phyloP scores from a whole-genome alignment of 768 basidiomycete species.

The Holtermanniella nyarrowii region DNA sequence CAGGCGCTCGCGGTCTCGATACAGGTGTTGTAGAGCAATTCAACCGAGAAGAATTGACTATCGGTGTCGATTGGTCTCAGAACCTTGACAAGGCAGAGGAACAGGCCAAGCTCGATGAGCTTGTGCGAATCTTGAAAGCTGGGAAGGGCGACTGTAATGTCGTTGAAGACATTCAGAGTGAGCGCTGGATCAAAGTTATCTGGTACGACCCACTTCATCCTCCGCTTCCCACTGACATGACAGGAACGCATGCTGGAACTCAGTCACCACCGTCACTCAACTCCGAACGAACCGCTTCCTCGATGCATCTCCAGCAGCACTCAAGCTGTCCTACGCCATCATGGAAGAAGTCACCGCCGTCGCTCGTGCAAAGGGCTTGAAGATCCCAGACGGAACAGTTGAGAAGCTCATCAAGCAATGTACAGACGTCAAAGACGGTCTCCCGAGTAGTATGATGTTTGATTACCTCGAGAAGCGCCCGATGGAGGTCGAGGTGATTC shows the following conservation, averaged over 20 bases:
- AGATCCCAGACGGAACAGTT: slow-evolving; percentile 30
- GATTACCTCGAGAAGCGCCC: slow-evolving; percentile 30
- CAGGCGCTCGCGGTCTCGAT: slow-evolving; percentile 23
- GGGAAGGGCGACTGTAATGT: slow-evolving; percentile 29
- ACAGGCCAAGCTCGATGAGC: slow-evolving; percentile 18
- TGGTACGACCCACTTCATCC: slow-evolving; percentile 16
- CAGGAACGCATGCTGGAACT: slow-evolving; percentile 30
- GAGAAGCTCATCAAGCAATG: slow-evolving; percentile 34
- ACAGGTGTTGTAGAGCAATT: slow-evolving; percentile 29
- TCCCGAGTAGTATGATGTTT: slow-evolving; percentile 36
- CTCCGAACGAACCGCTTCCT: slow-evolving; percentile 33
- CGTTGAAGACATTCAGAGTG: slow-evolving; percentile 31
- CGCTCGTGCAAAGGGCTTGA: slow-evolving; percentile 33
- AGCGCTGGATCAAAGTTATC: slow-evolving; percentile 40
- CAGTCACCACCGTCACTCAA: slow-evolving; percentile 31
- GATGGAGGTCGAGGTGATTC: slow-evolving; percentile 39
- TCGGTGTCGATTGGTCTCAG: slow-evolving; percentile 32
- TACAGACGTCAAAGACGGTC: slow-evolving; percentile 29
- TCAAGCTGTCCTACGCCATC: slow-evolving; percentile 27
- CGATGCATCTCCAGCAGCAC: slow-evolving; percentile 23
- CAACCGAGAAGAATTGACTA: slow-evolving; percentile 32
- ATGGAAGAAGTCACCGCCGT: slow-evolving; percentile 34
- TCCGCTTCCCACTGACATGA: not conserved
- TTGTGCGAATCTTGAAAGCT: slow-evolving; percentile 19
- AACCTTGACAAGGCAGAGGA: slow-evolving; percentile 8